Conservation (phyloP, 1,284 basidiomycete genomes). For the Irpex rosettiformis region DNA sequence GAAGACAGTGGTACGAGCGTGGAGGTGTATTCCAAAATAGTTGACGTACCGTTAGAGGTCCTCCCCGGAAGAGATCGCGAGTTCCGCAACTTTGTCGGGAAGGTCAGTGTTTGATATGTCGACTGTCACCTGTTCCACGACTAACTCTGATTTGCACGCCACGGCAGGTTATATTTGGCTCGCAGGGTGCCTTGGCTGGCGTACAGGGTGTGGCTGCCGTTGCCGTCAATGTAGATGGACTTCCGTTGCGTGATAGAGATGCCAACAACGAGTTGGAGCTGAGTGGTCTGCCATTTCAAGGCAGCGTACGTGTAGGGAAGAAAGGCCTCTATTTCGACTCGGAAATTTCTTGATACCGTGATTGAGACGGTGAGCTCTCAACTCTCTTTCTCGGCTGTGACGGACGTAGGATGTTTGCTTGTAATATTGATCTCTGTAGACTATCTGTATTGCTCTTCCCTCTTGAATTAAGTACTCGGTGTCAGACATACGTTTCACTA, state of each 20-base stretch:
- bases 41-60: slow-evolving; percentile 70
- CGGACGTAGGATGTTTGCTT: background rate
- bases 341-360: background rate
- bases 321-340: slow-evolving; percentile 25
- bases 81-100: slow-evolving; percentile 69
- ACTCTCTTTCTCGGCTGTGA: background rate
- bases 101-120: slow-evolving; percentile 40
- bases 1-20: slow-evolving; percentile 51
- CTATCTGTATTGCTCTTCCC: background rate
- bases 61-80: slow-evolving; percentile 69
- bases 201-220: slow-evolving; percentile 65
- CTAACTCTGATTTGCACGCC: background rate
- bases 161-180: slow-evolving; percentile 60
- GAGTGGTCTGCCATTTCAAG: slow-evolving; percentile 60
- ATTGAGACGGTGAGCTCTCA: background rate
- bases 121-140: slow-evolving; percentile 4
- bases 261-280: slow-evolving; percentile 50
- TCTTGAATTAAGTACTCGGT: background rate
- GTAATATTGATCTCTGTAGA: background rate
- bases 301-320: slow-evolving; percentile 64
- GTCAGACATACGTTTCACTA: background rate
- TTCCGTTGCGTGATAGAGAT: slow-evolving; percentile 41
- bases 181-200: slow-evolving; percentile 65
- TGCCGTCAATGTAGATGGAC: slow-evolving; percentile 52
- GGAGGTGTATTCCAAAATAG: slow-evolving; percentile 57